These are phyloP conservation scores for Coemansia sp. DNA, from an alignment of 192 early-diverging fungal genomes.

Conservation along the genomic window DNA sequence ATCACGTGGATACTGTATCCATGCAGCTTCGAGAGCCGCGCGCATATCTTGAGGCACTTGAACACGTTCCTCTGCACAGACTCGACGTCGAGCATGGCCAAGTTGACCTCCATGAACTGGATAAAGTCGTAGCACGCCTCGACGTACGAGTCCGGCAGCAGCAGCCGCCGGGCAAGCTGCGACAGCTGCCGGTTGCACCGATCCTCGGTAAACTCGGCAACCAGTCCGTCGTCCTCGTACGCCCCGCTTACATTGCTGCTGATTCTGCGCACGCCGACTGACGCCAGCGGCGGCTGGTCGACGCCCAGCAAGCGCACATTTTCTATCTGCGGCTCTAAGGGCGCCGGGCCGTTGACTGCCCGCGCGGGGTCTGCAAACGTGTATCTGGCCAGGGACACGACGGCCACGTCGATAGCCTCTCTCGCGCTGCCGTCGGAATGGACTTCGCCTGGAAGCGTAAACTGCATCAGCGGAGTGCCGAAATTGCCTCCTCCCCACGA, in stretches of 20 bases:
- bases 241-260: not conserved
- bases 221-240: constrained; percentile 30
- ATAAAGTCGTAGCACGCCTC: constrained; percentile 47
- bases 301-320: not conserved
- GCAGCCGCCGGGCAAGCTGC: constrained; percentile 29
- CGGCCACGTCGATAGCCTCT: constrained; percentile 25
- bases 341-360: constrained; percentile 29
- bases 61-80: constrained; percentile 48
- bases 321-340: constrained; percentile 37
- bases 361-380: constrained; percentile 42
- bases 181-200: constrained; percentile 37
- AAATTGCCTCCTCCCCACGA: not conserved
- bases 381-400: constrained; percentile 45
- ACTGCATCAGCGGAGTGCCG: not conserved
- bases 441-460: not conserved
- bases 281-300: constrained; percentile 2
- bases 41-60: constrained; percentile 51
- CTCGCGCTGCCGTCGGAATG: not conserved
- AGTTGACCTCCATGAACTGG: constrained; percentile 29
- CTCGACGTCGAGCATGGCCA: constrained; percentile 16
- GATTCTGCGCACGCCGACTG: not conserved
- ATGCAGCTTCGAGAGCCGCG: constrained; percentile 47
- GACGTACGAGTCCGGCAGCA: constrained; percentile 45
- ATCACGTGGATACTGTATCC: constrained; percentile 50
- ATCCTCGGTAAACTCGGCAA: constrained; percentile 51